Evolutionary conservation across 1,284 basidiomycete genomes (phyloP).

Genomic region (Ustilago trichophora): DNA sequence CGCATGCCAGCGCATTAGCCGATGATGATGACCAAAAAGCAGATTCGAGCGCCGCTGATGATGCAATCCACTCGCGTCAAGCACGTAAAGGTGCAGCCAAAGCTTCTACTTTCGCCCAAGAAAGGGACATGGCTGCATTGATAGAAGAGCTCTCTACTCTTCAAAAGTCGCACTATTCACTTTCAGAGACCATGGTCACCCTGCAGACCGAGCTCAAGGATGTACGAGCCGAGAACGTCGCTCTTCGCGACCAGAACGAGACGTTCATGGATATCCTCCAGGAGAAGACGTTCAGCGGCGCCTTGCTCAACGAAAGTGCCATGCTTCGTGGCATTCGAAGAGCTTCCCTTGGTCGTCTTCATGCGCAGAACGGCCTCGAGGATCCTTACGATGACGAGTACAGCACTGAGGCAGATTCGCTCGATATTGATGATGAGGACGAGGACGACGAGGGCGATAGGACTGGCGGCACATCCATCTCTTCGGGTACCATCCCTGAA

Average conservation of each 20-base stretch:
- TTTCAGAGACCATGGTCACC: constrained; percentile 42
- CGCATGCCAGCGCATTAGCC: not conserved
- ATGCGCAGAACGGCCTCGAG: constrained; percentile 16
- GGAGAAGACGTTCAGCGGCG: constrained; percentile 58
- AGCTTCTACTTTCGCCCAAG: constrained; percentile 24
- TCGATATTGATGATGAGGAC: constrained; percentile 20
- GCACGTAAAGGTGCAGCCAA: not conserved
- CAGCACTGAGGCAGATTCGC: constrained; percentile 26
- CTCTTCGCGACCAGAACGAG: constrained; percentile 54
- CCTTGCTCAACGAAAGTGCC: constrained; percentile 50
- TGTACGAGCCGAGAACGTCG: constrained; percentile 36
- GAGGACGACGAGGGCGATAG: constrained; percentile 19
- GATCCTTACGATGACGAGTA: constrained; percentile 39
- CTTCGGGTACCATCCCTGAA: constrained; percentile 34
- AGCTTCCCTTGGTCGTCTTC: constrained; percentile 21
- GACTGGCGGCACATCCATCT: constrained; percentile 11
- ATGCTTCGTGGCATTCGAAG: constrained; percentile 44
- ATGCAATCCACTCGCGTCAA: not conserved
- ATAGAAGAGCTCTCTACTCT: constrained; percentile 35
- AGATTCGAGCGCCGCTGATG: not conserved
- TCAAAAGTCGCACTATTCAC: constrained; percentile 42
- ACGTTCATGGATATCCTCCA: constrained; percentile 55
- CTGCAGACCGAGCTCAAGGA: constrained; percentile 52
- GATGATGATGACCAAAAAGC: not conserved
- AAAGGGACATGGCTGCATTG: constrained; percentile 22